phyloP scores from a whole-genome alignment of 257 asterid species.

The Cordia subcordata region DNA sequence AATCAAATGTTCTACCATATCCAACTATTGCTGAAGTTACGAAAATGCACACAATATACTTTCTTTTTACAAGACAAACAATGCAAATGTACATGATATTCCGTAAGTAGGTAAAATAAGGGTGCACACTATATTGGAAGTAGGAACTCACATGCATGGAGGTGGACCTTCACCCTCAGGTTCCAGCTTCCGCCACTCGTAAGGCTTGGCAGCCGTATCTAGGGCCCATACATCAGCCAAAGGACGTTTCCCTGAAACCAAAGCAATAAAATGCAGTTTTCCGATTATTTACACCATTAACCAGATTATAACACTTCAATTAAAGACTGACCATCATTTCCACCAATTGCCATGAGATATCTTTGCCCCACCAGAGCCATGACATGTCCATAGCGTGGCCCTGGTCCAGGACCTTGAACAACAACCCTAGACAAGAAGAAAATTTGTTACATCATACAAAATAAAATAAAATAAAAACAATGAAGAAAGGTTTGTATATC shows the following conservation, averaged over 20 bases:
- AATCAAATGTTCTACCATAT: no score
- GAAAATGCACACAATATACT: no score
- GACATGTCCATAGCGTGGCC: slow-evolving; percentile 99
- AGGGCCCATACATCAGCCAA: slow-evolving; percentile 99
- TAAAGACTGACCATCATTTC: slow-evolving; percentile 86
- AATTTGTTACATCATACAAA: neutral
- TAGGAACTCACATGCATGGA: slow-evolving; percentile 90
- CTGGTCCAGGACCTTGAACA: slow-evolving; percentile 99
- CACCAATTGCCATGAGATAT: slow-evolving; percentile 99
- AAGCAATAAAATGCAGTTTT: slow-evolving; percentile 19
- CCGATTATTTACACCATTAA: slow-evolving; percentile 9
- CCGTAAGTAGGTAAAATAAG: neutral
- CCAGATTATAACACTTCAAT: slow-evolving; percentile 5
- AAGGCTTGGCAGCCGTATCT: slow-evolving; percentile 99
- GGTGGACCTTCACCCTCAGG: slow-evolving; percentile 99
- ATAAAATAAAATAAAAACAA: neutral
- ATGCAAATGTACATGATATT: no score
- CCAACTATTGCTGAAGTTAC: no score
- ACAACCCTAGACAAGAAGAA: slow-evolving; percentile 61
- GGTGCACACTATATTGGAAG: slow-evolving; percentile 2
- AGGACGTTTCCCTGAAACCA: slow-evolving; percentile 80
- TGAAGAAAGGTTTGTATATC: no score
- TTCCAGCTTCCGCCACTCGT: slow-evolving; percentile 99
- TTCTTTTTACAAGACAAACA: no score
- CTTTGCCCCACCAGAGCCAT: slow-evolving; percentile 99